These are phyloP conservation scores for Russula vinacea DNA, from an alignment of 768 basidiomycete species.

Conservation along the genomic window DNA sequence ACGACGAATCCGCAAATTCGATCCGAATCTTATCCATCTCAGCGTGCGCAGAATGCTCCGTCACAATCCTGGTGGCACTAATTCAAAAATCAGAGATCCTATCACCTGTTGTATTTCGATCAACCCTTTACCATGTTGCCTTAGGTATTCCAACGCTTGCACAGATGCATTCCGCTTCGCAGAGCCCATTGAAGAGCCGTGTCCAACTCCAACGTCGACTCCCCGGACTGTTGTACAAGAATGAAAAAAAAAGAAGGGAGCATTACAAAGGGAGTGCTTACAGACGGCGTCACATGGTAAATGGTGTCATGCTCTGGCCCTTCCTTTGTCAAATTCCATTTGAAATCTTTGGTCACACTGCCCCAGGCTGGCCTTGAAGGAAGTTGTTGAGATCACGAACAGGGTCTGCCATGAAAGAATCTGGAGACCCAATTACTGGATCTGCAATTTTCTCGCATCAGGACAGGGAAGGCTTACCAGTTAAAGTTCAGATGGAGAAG, in stretches of 20 bases:
- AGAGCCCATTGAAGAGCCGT: constrained; percentile 13
- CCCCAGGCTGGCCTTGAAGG: constrained; percentile 11
- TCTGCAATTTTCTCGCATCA: too few species aligned
- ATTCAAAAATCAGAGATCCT: background rate
- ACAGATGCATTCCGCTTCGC: constrained; percentile 24
- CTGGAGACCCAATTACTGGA: background rate
- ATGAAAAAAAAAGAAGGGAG: background rate
- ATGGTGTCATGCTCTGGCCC: constrained; percentile 7
- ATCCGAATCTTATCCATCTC: background rate
- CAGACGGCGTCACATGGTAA: constrained; percentile 22
- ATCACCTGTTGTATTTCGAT: background rate
- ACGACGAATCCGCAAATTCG: background rate
- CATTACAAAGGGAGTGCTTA: constrained; percentile 1
- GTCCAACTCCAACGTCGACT: constrained; percentile 21
- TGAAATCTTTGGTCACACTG: constrained; percentile 12
- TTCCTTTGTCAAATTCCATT: constrained; percentile 5
- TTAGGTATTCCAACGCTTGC: constrained; percentile 21
- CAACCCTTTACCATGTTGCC: constrained; percentile 13
- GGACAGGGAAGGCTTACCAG: background rate
- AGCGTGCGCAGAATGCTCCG: background rate
- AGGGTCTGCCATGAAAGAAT: constrained; percentile 20
- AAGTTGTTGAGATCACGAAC: constrained; percentile 28
- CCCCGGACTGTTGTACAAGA: constrained; percentile 15
- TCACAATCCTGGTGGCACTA: background rate
- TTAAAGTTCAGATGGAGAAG: background rate